Evolutionary conservation across 306 rosid genomes (phyloP), one percentile per base, ranked within the genome.

Genomic region (Albizia julibrissin): DNA sequence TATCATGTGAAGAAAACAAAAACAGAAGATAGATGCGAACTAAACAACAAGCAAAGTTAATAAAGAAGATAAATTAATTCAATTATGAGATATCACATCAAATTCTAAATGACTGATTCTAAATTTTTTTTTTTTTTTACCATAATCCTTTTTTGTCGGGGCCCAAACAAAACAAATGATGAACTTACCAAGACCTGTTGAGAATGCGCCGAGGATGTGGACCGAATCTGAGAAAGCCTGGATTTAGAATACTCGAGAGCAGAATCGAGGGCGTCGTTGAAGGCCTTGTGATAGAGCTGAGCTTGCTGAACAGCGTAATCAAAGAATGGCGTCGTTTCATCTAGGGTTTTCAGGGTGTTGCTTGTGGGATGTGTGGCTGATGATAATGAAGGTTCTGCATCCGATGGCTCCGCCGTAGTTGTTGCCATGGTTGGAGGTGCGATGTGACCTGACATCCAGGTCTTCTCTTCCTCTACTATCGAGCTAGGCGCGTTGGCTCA

Each of bases 241-340:
- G 90, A 85, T 40, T 85, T 88, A 44, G 95, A 90, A 59, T 89
- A 88, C 81, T 88, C 84, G 31, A 90, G 21, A 34, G 97, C 77
- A 74, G 95, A 89, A 11, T 90, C 91, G 40, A 91, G 27, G 8
- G 91, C 80, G 34, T 89, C 93, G 69, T 89, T 79, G 49, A 86
- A 62, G 66, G 80, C 79, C 78, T 85, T 86, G 79, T 91, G 90
- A 85, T 94, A 93, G 33, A 88, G 56, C 68, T 70, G 87, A 78
- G 92, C 95, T 80, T 95, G 97, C 64, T 81, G 86, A 56, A 91
- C 86, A 9, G 90, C 98, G 84, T 90, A 87, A 43, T 91, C 95
- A 13, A 85, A 47, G 83, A 91, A 90, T 76, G 92, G 89, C 79
- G 75, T 80, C 39, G 89, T 43, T 61, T 82, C 87, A 22, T 71